Percentiles rank a stretch among this genome's conserved stretches.
Evolutionary conservation across 352 stramenopile genomes (phyloP).

Genomic region (Globisporangium paroecandrum): DNA sequence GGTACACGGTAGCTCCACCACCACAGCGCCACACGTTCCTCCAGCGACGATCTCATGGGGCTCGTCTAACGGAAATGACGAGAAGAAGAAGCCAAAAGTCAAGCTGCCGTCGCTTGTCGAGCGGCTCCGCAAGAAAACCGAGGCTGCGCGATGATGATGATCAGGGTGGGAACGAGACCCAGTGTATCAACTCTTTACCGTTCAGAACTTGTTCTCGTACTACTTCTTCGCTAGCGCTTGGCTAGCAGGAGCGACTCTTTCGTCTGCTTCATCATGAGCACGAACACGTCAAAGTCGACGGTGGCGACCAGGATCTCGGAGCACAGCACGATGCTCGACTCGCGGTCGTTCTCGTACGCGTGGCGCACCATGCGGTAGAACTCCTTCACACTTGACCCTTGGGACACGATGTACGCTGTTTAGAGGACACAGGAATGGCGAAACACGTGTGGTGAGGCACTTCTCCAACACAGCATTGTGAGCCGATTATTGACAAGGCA

Average conservation of each 20-base stretch:
- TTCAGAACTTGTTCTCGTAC: no score
- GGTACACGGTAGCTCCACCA: background rate
- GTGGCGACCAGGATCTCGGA: slow-evolving; percentile 77
- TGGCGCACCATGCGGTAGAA: slow-evolving; percentile 63
- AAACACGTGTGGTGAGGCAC: background rate
- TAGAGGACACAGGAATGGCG: background rate
- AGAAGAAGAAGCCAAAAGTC: slow-evolving; percentile 64
- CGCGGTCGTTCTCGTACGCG: slow-evolving; percentile 52
- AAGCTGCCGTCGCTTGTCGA: slow-evolving; percentile 75
- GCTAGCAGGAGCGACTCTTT: slow-evolving; percentile 62
- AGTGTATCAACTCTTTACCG: background rate
- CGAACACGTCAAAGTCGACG: slow-evolving; percentile 77
- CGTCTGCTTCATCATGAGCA: slow-evolving; percentile 82
- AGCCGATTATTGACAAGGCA: background rate
- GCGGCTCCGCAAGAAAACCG: slow-evolving; percentile 61
- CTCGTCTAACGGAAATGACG: slow-evolving; percentile 20
- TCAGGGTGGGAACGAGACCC: background rate
- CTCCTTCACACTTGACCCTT: slow-evolving; percentile 54
- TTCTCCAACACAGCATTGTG: background rate
- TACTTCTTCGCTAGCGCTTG: slow-evolving; percentile 26
- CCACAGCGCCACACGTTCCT: slow-evolving; percentile 13
- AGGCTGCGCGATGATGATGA: slow-evolving; percentile 37
- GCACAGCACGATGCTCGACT: slow-evolving; percentile 65
- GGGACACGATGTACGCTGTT: slow-evolving; percentile 54
- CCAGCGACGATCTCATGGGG: slow-evolving; percentile 39